Conservation (phyloP, 805 yeast genomes). For the Lipomyces kockii region DNA sequence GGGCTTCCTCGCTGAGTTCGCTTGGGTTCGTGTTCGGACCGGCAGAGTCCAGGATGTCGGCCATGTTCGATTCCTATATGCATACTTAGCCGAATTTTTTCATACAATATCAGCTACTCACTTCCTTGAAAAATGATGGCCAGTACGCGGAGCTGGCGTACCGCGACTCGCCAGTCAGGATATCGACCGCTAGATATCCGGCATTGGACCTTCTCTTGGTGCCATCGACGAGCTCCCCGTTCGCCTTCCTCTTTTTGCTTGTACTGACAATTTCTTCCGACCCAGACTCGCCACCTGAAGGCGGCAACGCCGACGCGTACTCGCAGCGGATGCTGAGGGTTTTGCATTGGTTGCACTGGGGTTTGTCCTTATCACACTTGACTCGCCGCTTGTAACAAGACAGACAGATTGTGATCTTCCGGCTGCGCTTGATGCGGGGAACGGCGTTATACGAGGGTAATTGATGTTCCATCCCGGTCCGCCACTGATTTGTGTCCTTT, state of each 20-base stretch:
- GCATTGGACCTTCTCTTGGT: constrained; percentile 4
- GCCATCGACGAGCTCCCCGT: constrained; percentile 15
- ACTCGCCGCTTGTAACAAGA: constrained; percentile 32
- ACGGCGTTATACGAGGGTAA: not conserved
- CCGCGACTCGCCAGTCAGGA: constrained; percentile 10
- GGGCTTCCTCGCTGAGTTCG: not conserved
- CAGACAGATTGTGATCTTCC: constrained; percentile 28
- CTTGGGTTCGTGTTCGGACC: not conserved
- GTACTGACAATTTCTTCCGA: not conserved
- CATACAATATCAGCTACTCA: not conserved
- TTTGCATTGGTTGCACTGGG: constrained; percentile 26
- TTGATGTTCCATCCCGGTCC: too few relatives aligned
- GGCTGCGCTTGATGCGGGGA: constrained; percentile 24
- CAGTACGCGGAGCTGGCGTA: constrained; percentile 25
- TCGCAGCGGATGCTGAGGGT: constrained; percentile 25
- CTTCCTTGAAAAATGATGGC: constrained; percentile 27
- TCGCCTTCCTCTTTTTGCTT: constrained; percentile 1
- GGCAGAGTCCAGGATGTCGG: constrained; percentile 3
- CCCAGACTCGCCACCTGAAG: too few relatives aligned
- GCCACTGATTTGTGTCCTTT: too few relatives aligned
- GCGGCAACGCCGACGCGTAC: constrained; percentile 1
- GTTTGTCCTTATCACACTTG: constrained; percentile 24
- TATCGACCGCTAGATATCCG: constrained; percentile 26
- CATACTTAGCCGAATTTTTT: not conserved
- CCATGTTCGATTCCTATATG: constrained; percentile 2